Conservation (phyloP, 306 rosid genomes). For the Malus domestica region DNA sequence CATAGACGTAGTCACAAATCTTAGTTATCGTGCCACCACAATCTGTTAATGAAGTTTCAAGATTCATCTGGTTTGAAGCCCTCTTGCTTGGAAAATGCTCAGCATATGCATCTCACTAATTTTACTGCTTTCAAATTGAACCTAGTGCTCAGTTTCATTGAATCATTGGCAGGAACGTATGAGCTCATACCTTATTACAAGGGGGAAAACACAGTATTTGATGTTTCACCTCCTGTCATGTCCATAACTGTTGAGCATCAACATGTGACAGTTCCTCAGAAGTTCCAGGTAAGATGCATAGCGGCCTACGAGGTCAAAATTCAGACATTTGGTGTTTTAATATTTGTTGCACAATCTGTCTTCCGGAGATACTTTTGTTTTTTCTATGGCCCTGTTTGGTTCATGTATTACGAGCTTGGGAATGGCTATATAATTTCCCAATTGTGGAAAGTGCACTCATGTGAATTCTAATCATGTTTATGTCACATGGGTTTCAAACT, state of each 20-base stretch:
- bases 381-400: background rate
- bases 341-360: background rate
- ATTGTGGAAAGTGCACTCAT: too few relatives aligned
- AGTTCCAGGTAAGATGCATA: constrained; percentile 66
- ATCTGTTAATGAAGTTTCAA: constrained; percentile 9
- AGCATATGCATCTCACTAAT: constrained; percentile 10
- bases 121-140: background rate
- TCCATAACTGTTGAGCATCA: constrained; percentile 70
- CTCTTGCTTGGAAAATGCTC: constrained; percentile 6
- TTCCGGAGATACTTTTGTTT: background rate
- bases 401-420: too few relatives aligned
- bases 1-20: background rate
- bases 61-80: constrained; percentile 5
- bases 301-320: background rate
- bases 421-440: too few relatives aligned
- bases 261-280: constrained; percentile 67
- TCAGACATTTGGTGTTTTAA: background rate
- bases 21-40: background rate
- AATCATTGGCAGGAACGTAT: constrained; percentile 57
- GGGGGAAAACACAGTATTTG: constrained; percentile 96
- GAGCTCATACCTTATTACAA: constrained; percentile 89
- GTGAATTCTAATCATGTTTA: too few relatives aligned
- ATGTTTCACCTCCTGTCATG: constrained; percentile 77
- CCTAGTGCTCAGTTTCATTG: constrained; percentile 7
- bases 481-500: too few relatives aligned